Percentiles rank a stretch among this genome's conserved stretches.
phyloP scores from a whole-genome alignment of 768 basidiomycete genomes.

The Pluteus cervinus region DNA sequence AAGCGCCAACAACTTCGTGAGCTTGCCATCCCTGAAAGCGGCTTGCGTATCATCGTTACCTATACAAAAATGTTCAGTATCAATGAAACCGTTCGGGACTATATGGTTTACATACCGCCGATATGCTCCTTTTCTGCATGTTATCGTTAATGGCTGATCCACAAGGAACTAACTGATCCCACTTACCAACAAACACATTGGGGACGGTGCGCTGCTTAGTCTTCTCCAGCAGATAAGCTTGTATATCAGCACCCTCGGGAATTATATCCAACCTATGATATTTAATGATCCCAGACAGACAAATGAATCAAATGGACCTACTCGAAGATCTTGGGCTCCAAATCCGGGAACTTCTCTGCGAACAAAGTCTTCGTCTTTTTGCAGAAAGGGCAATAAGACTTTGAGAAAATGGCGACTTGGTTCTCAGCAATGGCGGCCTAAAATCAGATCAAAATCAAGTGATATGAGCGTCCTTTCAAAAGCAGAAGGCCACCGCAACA shows the following conservation, averaged over 20 bases:
- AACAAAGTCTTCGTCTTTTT: conserved; percentile 43
- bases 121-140: conserved; percentile 43
- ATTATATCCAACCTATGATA: conserved; percentile 48
- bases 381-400: conserved; percentile 52
- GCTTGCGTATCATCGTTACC: conserved; percentile 33
- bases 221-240: conserved; percentile 56
- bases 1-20: conserved; percentile 21
- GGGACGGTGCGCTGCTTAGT: conserved; percentile 71
- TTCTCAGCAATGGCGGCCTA: conserved; percentile 42
- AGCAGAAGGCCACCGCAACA: neutral
- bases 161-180: neutral
- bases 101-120: conserved; percentile 34
- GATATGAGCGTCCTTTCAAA: neutral
- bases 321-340: conserved; percentile 39
- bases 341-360: conserved; percentile 27
- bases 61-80: conserved; percentile 12
- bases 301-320: conserved; percentile 19
- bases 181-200: conserved; percentile 70
- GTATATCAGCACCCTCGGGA: conserved; percentile 57
- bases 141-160: neutral
- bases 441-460: conserved; percentile 4
- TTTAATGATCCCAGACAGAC: neutral
- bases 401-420: conserved; percentile 57
- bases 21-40: conserved; percentile 22
- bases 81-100: neutral